Conservation (phyloP, 208 protist species). For the Lotmaria passim region DNA sequence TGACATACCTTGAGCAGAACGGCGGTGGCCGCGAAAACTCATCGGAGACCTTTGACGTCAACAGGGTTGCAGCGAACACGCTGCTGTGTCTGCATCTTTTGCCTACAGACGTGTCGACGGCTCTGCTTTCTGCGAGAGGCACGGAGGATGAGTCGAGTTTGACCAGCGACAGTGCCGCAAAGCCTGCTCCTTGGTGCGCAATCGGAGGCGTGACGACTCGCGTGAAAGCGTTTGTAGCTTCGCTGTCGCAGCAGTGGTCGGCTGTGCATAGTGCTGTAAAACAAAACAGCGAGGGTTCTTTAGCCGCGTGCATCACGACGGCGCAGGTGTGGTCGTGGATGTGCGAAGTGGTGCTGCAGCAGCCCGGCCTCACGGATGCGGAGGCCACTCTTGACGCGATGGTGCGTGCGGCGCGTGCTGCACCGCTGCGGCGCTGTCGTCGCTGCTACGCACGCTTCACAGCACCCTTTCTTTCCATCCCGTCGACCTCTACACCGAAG, state of each 20-base stretch:
- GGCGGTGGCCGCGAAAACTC: neutral
- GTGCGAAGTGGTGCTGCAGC: conserved; percentile 15
- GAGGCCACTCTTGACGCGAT: neutral
- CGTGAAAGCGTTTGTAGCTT: no score
- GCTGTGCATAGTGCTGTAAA: no score
- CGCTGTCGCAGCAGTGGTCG: neutral
- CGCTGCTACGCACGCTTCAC: conserved; percentile 3
- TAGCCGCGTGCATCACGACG: conserved; percentile 18
- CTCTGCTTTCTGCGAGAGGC: conserved; percentile 4
- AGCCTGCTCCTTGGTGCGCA: no score
- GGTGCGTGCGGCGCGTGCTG: neutral
- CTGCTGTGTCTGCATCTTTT: conserved; percentile 17
- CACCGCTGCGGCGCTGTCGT: conserved; percentile 18
- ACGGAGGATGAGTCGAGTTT: neutral
- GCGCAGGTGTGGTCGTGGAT: conserved; percentile 25
- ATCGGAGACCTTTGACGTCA: neutral
- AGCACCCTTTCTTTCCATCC: neutral
- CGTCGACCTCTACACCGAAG: neutral
- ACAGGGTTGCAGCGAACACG: neutral
- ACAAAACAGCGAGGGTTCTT: neutral
- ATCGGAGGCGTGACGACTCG: neutral
- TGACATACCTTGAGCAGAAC: neutral
- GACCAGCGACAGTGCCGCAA: neutral
- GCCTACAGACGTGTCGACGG: conserved; percentile 9
- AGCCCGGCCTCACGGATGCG: neutral